Evolutionary conservation across 2,329 filamentous ascomycete species (phyloP).

Genomic region (Fusarium sp.): DNA sequence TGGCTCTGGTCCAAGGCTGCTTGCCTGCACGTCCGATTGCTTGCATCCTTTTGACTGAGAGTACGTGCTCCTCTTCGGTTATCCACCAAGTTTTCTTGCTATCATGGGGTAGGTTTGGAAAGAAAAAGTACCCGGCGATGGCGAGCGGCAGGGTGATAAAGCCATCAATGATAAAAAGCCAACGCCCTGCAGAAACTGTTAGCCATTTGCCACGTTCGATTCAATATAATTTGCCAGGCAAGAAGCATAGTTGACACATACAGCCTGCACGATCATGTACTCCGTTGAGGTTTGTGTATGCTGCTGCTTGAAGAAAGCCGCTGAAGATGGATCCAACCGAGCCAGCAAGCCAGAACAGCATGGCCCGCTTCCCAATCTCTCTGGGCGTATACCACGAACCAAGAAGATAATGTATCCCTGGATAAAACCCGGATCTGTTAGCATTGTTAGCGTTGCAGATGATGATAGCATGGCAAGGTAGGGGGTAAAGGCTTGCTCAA

Average conservation of each 20-base stretch:
- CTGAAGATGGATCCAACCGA: slow-evolving; percentile 25
- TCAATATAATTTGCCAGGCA: too few species aligned
- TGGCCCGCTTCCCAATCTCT: slow-evolving; percentile 36
- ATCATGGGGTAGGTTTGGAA: slow-evolving; percentile 42
- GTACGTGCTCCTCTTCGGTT: slow-evolving; percentile 37
- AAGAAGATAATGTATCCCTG: slow-evolving; percentile 42
- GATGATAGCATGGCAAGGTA: slow-evolving; percentile 30
- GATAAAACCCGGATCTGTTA: slow-evolving; percentile 59
- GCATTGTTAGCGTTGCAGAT: slow-evolving; percentile 33
- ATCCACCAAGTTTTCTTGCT: slow-evolving; percentile 41
- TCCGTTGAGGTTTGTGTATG: slow-evolving; percentile 25
- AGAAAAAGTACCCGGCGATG: slow-evolving; percentile 42
- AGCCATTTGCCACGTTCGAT: too few species aligned
- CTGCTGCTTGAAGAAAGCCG: slow-evolving; percentile 34
- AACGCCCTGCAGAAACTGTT: slow-evolving; percentile 25
- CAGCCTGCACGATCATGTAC: slow-evolving; percentile 24
- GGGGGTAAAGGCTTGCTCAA: slow-evolving; percentile 19
- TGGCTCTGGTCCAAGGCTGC: slow-evolving; percentile 26
- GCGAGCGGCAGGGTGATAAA: slow-evolving; percentile 40
- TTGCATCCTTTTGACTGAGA: slow-evolving; percentile 19
- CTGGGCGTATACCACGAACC: slow-evolving; percentile 38
- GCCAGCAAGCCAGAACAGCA: slow-evolving; percentile 36
- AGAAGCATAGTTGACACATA: background rate
- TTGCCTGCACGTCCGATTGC: slow-evolving; percentile 30
- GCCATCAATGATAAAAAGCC: slow-evolving; percentile 50